Percentiles rank a stretch among this genome's conserved stretches.
phyloP scores from a whole-genome alignment of 2,329 filamentous ascomycete genomes.

The Nigrograna mackinnonii region DNA sequence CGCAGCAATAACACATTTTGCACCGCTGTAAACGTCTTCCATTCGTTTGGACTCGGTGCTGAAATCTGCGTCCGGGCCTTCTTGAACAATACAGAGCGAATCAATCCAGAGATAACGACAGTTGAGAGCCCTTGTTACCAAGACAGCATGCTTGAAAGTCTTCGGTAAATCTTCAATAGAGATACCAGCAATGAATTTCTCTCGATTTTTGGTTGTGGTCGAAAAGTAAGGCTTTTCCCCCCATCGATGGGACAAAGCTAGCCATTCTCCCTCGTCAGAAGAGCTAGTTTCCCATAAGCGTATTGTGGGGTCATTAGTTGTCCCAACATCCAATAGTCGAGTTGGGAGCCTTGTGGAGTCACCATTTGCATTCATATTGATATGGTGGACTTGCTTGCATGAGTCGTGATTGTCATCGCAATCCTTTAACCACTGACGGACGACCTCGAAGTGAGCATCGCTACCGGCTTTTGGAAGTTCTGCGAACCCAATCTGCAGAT shows the following conservation, averaged over 20 bases:
- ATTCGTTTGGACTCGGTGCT: slow-evolving; percentile 10
- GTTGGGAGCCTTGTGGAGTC: neutral
- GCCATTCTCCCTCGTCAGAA: neutral
- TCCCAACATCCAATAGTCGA: neutral
- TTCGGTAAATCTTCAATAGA: slow-evolving; percentile 10
- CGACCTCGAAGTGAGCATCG: neutral
- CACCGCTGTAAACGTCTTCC: slow-evolving; percentile 12
- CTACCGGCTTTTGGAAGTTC: neutral
- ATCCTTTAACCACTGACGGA: neutral
- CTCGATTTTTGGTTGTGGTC: neutral
- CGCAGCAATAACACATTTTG: slow-evolving; percentile 12
- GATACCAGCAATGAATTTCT: slow-evolving; percentile 3
- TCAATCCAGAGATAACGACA: slow-evolving; percentile 22
- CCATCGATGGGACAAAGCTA: neutral
- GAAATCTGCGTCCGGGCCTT: slow-evolving; percentile 10
- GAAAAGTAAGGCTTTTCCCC: neutral
- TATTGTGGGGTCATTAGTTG: neutral
- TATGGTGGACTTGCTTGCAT: neutral
- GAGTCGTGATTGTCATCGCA: neutral
- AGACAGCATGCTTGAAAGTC: slow-evolving; percentile 21
- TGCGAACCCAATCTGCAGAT: neutral
- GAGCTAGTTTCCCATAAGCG: neutral
- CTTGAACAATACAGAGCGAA: slow-evolving; percentile 15
- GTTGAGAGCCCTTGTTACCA: slow-evolving; percentile 11
- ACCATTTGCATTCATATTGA: neutral